These are phyloP conservation scores for Starmerella khaoyaiensis DNA, from an alignment of 805 yeast genomes.

Conservation along the genomic window DNA sequence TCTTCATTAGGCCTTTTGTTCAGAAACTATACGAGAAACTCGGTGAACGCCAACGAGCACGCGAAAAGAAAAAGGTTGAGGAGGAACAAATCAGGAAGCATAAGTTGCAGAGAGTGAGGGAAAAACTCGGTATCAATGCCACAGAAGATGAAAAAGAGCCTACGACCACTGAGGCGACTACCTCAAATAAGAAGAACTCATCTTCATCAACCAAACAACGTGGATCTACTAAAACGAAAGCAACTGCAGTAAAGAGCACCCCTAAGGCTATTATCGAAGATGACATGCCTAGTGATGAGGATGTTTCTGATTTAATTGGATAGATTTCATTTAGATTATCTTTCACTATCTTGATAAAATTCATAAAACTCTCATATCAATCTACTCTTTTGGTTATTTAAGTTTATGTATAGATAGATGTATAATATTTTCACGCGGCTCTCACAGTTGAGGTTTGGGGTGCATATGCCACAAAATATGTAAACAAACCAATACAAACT, in stretches of 20 bases:
- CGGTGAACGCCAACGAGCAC: slow-evolving; percentile 20
- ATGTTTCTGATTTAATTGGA: slow-evolving; percentile 24
- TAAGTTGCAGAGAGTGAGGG: slow-evolving; percentile 22
- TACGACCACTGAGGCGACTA: not conserved
- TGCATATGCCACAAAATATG: no score
- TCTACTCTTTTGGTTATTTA: no score
- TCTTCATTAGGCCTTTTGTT: slow-evolving; percentile 25
- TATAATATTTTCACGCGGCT: no score
- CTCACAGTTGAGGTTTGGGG: no score
- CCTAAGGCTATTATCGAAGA: slow-evolving; percentile 8
- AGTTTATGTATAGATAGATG: no score
- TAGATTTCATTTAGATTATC: not conserved
- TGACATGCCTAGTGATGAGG: slow-evolving; percentile 28
- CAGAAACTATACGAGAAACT: slow-evolving; percentile 23
- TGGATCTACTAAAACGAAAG: not conserved
- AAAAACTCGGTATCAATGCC: slow-evolving; percentile 18
- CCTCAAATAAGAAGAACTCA: not conserved
- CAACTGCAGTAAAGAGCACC: not conserved
- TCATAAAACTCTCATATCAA: not conserved
- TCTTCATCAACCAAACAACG: no score
- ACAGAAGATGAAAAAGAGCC: slow-evolving; percentile 9
- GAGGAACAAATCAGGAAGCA: slow-evolving; percentile 21
- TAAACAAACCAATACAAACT: no score
- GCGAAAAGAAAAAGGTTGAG: slow-evolving; percentile 21
- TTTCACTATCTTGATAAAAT: no score